These are phyloP conservation scores for Chlorella variabilis DNA, from an alignment of 163 green algal species.

Conservation along the genomic window DNA sequence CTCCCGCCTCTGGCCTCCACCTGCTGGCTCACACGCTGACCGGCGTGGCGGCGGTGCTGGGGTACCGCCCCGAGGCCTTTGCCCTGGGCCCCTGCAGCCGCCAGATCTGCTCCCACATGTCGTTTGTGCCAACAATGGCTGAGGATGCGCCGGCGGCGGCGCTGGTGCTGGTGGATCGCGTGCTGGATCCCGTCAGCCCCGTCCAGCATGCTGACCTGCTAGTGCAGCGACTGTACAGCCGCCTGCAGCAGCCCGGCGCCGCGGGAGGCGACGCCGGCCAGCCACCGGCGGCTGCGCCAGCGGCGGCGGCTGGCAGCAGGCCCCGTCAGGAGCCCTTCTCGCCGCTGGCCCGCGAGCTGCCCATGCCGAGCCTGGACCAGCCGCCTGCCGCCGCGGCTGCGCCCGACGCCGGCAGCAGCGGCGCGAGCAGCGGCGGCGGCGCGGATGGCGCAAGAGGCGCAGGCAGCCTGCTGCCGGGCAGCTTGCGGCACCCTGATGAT, in stretches of 20 bases:
- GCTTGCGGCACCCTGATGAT: slow-evolving; percentile 2
- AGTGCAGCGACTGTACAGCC: slow-evolving; percentile 24
- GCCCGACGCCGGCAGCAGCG: background rate
- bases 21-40: slow-evolving; percentile 66
- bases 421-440: background rate
- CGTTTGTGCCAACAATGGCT: slow-evolving; percentile 39
- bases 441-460: background rate
- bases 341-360: slow-evolving; percentile 24
- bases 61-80: slow-evolving; percentile 54
- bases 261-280: no score
- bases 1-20: slow-evolving; percentile 39
- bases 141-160: slow-evolving; percentile 33
- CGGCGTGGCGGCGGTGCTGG: slow-evolving; percentile 52
- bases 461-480: slow-evolving; percentile 17
- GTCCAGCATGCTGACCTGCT: slow-evolving; percentile 59
- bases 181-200: slow-evolving; percentile 66
- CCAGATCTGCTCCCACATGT: slow-evolving; percentile 48
- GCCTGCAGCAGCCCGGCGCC: slow-evolving; percentile 14
- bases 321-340: slow-evolving; percentile 4
- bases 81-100: slow-evolving; percentile 49
- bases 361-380: background rate
- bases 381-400: background rate
- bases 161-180: slow-evolving; percentile 72
- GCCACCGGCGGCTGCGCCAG: background rate
- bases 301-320: background rate